Base-by-base conservation (phyloP, 805 yeast species). In the Myxozyma udenii region DNA sequence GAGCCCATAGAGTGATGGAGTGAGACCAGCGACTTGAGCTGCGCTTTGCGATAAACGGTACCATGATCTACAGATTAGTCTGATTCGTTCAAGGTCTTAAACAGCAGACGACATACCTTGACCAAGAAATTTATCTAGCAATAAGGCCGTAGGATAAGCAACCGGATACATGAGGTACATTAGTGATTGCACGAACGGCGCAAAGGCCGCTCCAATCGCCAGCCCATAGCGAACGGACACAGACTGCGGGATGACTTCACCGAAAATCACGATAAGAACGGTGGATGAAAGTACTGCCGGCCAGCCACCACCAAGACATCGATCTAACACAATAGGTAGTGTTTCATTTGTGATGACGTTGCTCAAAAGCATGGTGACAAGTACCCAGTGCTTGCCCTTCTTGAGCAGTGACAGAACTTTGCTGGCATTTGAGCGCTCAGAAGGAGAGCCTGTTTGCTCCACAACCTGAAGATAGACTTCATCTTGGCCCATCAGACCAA, bases 401-500 rank as follows among this genome's bases (percentile, higher is more conserved):
- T 84, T 79, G 48, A 91, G 78, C 58, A 91, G 74, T 18, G 72
- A 66, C 51, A 91, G 76, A 26, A 91, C 98, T 60, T 78, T 83
- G 19, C 72, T 68, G 11, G 97, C 93, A 58, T 81, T 76, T 46
- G 71, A 75, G 33, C 84, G 78, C 67, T 91, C 97, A 4, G 75
- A 67, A 9, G 58, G 55, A 32, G 62, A 67, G n/a, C 98, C 98
- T n/a, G 89, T 80, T 41, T 85, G 80, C 48, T 89, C 83, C 55
- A 91, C 84, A 11, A 91, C 98, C 68, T 87, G 91, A 55, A 91
- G 75, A 63, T 90, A 87, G 22, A 91, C 91, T 68, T 91, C 98
- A 68, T 91, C 98, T 69, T 91, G 98, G 61, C 98, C 98, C 98
- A 91, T 91, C 9, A 91, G 77, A 1, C 93, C 98, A 44, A 91